Base-by-base conservation (phyloP, 768 basidiomycete species). In the Podaxis sp. region DNA sequence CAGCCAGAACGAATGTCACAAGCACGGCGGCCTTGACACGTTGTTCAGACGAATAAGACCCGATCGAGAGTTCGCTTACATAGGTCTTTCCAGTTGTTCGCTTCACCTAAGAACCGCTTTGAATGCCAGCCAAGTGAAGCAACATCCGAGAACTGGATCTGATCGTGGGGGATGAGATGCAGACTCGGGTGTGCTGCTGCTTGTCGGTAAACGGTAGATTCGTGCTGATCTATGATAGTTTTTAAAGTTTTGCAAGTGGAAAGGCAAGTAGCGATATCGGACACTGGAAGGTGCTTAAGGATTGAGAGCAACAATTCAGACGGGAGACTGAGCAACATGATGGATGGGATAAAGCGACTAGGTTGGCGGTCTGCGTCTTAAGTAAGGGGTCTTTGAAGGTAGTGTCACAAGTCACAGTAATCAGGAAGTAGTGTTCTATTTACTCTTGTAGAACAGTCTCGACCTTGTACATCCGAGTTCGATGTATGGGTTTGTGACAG, bases 281-380 rank as follows among this genome's bases (percentile, higher is more conserved):
- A 70, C 3, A 88, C 56, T 0, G 83, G 79, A 36, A 90, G 77
- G 69, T 80, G 80, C 2, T 79, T 75, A 26, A 89, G 56, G 37
- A 86, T 72, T 5, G 75, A 66, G 44, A 90, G 70, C 4, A 82
- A 70, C 3, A 88, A 71, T 68, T 91, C 90, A n/a, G 81, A 64
- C 5, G 89, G 88, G 1, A 91, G 74, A 30, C 75, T 72, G 22
- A 85, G 66, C 76, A 84, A 38, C 65, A 67, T 68, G 53, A 20
- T 65, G 49, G 38, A n/a, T 20, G 48, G 30, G 49, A 22, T 10
- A 6, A 40, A 41, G 28, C 20, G 38, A 44, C 20, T 4, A 40
- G 37, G n/a, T n/a, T n/a, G n/a, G n/a, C n/a, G n/a, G n/a, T n/a
- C n/a, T n/a, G n/a, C n/a, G n/a, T n/a, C n/a, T n/a, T n/a, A n/a